Conservation (phyloP, 495 filamentous ascomycete species). For the Penicillium cataractarum region DNA sequence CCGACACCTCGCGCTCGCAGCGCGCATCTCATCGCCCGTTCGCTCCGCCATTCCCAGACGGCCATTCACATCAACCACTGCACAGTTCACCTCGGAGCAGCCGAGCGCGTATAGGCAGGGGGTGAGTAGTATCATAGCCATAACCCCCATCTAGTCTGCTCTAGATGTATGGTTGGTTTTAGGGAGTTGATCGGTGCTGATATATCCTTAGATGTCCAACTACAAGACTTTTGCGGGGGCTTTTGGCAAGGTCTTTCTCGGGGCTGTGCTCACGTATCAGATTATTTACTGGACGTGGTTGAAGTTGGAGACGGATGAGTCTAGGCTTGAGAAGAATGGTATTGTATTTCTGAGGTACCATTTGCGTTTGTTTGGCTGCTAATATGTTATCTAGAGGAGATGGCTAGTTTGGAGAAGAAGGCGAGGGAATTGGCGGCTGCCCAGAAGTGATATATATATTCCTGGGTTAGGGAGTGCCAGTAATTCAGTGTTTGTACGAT, state of each 20-base stretch:
- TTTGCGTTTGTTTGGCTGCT: not conserved
- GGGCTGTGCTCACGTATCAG: slow-evolving; percentile 89
- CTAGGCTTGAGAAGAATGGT: slow-evolving; percentile 63
- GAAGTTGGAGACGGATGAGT: slow-evolving; percentile 81
- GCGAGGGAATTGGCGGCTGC: slow-evolving; percentile 41
- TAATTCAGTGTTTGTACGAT: not conserved
- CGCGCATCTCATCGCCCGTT: not conserved
- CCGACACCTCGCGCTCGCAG: slow-evolving; percentile 5
- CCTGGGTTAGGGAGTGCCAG: not conserved
- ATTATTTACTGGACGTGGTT: slow-evolving; percentile 80
- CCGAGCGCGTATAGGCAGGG: slow-evolving; percentile 32
- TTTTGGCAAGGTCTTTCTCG: slow-evolving; percentile 81
- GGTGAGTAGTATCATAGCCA: slow-evolving; percentile 18
- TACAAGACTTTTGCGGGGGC: slow-evolving; percentile 81
- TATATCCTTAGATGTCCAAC: slow-evolving; percentile 59
- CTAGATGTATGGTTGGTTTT: no score
- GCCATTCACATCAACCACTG: slow-evolving; percentile 22
- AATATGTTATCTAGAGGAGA: slow-evolving; percentile 37
- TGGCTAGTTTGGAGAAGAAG: slow-evolving; percentile 46
- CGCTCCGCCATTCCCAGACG: slow-evolving; percentile 10
- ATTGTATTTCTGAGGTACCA: slow-evolving; percentile 21
- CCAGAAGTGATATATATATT: slow-evolving; percentile 29
- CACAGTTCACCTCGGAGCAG: slow-evolving; percentile 20
- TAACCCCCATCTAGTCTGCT: no score
- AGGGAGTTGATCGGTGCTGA: not conserved